Evolutionary conservation across 2,329 filamentous ascomycete species (phyloP).

Genomic region (Bimuria novae-zelandiae): DNA sequence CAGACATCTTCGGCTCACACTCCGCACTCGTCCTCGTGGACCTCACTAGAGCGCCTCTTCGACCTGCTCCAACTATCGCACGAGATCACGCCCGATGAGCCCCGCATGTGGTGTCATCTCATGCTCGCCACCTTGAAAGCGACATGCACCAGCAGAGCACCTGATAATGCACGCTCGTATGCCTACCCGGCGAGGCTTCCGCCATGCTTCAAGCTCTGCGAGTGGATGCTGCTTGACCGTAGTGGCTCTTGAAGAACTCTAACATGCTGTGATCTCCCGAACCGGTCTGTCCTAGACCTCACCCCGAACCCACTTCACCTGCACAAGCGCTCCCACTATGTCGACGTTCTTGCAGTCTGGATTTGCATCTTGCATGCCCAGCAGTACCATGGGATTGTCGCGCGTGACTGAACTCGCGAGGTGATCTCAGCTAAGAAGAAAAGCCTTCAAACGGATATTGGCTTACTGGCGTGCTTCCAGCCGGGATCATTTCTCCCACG

Average conservation of each 20-base stretch:
- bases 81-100: constrained; percentile 8
- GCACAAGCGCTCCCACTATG: no score
- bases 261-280: constrained; percentile 35
- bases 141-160: constrained; percentile 6
- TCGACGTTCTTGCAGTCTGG: no score
- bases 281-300: constrained; percentile 23
- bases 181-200: neutral
- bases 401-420: constrained; percentile 13
- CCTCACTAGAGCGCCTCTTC: constrained; percentile 2
- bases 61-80: constrained; percentile 3
- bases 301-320: no score
- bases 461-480: constrained; percentile 11
- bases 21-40: constrained; percentile 4
- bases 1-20: constrained; percentile 7
- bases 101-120: constrained; percentile 1
- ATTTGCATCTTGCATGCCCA: no score
- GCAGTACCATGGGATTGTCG: neutral
- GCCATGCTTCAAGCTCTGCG: neutral
- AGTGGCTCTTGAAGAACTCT: constrained; percentile 20
- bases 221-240: constrained; percentile 6
- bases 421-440: constrained; percentile 4
- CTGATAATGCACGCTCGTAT: constrained; percentile 5
- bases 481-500: constrained; percentile 21
- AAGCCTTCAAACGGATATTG: constrained; percentile 9
- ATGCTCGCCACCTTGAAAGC: constrained; percentile 1